Base-by-base conservation (phyloP, 345 rosid species). In the Orychophragmus violaceus region DNA sequence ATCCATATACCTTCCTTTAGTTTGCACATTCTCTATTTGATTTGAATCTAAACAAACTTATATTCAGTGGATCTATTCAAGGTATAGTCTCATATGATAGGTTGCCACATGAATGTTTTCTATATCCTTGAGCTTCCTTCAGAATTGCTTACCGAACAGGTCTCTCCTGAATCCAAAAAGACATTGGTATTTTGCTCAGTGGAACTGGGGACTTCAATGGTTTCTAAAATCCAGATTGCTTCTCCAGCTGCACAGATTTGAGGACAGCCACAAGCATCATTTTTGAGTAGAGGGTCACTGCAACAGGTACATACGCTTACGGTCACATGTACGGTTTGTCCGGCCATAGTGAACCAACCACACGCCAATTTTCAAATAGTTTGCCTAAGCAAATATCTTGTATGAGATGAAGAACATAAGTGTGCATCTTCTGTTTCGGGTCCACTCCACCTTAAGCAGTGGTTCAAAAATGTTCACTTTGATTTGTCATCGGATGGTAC, bases 11-110 rank as follows among this genome's bases (percentile, higher is more conserved):
- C 12, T 33, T 42, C 5, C 29, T 42, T 23, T 54, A 16, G 17
- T 29, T 32, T 62, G 11, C 7, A 39, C 32, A 18, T 37, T n/a
- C 32, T 35, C 51, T 50, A 29, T 28, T 30, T 35, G 21, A 45
- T 23, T 25, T 37, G 16, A 32, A 13, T 62, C 29, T 30, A 51
- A 32, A 70, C 19, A 17, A 42, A 53, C 17, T 14, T 29, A 29
- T 29, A 5, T 30, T 30, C 1, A 30, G 35, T 30, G 35, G 68
- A 76, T 21, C 48, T 71, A 0, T 28, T 19, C 5, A 14, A 21
- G 13, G 41, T 69, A 21, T 60, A 23, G 95, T 2, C 33, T 64
- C 10, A 13, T 19, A 52, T 33, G 74, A 60, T 6, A n/a, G 54
- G 3, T 80, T 0, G 64, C 18, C 46, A 21, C 22, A 4, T 14